phyloP scores from a whole-genome alignment of 176 grass and related monocot species.

The Leersia perrieri region DNA sequence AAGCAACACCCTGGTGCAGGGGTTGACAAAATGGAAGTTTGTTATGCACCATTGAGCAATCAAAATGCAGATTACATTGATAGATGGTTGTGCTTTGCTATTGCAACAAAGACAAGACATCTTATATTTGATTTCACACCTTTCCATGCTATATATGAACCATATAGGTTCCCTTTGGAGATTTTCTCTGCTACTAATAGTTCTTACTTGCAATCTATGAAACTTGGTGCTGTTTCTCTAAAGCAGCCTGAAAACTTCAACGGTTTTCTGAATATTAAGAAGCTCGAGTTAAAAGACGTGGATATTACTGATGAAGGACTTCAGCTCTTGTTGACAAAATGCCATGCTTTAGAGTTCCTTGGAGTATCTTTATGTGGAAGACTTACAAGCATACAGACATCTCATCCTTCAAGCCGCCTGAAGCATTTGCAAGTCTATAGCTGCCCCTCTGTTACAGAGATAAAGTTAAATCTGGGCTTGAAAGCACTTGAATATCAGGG shows the following conservation, averaged over 20 bases:
- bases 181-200: neutral
- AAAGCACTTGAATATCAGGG: conserved; percentile 3
- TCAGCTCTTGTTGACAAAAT: neutral
- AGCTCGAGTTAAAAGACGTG: neutral
- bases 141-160: no score
- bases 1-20: neutral
- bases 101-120: no score
- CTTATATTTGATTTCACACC: no score
- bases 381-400: neutral
- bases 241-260: neutral
- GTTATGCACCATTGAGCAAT: no score
- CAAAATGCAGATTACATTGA: no score
- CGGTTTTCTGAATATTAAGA: conserved; percentile 8
- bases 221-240: neutral
- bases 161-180: neutral
- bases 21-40: conserved; percentile 3
- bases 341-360: conserved; percentile 5
- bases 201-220: neutral
- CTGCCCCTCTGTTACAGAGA: neutral
- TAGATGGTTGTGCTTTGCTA: no score
- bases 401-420: neutral
- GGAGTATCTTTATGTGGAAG: neutral
- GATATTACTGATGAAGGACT: conserved; percentile 12
- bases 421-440: neutral
- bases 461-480: neutral